Conservation (phyloP, 257 asterid species). For the Salvia splendens region DNA sequence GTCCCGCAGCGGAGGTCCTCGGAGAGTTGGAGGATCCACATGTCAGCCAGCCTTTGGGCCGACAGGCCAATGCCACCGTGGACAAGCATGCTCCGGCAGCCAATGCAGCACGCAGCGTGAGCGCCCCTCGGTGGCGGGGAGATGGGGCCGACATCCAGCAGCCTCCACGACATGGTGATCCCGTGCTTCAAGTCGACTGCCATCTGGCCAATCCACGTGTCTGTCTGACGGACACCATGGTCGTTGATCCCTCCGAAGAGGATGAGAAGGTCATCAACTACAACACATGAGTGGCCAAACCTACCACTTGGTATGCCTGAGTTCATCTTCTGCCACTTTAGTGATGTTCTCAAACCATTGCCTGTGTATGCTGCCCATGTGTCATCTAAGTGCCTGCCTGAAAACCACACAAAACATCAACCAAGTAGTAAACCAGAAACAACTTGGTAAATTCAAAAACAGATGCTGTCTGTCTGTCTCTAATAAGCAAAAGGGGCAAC, state of each 20-base stretch:
- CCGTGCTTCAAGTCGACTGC: slow-evolving; percentile 42
- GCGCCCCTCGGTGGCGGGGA: slow-evolving; percentile 89
- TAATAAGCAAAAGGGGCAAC: not conserved
- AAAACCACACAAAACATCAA: not conserved
- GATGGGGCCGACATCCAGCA: slow-evolving; percentile 52
- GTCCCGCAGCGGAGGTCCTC: slow-evolving; percentile 61
- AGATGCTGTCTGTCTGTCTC: too few species aligned
- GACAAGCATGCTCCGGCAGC: slow-evolving; percentile 57
- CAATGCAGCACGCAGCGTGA: slow-evolving; percentile 78
- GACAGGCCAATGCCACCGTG: slow-evolving; percentile 85
- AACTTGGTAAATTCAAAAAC: too few species aligned
- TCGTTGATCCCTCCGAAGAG: slow-evolving; percentile 94
- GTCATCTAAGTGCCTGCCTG: slow-evolving; percentile 92
- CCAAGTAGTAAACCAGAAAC: not conserved
- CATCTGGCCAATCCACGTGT: slow-evolving; percentile 72
- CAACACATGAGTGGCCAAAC: slow-evolving; percentile 86
- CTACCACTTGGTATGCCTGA: slow-evolving; percentile 83
- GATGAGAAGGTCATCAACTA: slow-evolving; percentile 50
- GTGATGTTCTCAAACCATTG: slow-evolving; percentile 41
- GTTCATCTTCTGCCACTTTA: slow-evolving; percentile 68
- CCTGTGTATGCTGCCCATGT: slow-evolving; percentile 81
- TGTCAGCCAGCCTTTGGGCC: slow-evolving; percentile 65
- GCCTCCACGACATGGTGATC: slow-evolving; percentile 67
- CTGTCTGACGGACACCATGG: slow-evolving; percentile 68
- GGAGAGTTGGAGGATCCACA: slow-evolving; percentile 71